phyloP scores from a whole-genome alignment of 2,329 filamentous ascomycete species.

The Eutypella sp. region DNA sequence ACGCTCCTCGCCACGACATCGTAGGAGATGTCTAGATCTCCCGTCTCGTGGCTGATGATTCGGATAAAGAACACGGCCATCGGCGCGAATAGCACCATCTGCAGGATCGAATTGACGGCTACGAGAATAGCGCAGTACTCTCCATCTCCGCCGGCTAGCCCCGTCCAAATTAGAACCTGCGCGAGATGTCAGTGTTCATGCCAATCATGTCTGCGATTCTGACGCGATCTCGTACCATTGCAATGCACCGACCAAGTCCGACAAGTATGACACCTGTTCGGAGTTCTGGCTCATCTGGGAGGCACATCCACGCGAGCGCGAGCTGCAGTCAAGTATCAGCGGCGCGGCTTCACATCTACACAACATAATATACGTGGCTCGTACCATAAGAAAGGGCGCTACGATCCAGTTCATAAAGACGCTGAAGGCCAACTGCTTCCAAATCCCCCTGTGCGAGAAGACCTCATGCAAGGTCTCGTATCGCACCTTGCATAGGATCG shows the following conservation, averaged over 20 bases:
- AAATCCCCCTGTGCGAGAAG: slow-evolving; percentile 57
- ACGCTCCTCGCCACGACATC: slow-evolving; percentile 71
- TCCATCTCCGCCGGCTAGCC: slow-evolving; percentile 66
- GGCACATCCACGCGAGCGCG: slow-evolving; percentile 62
- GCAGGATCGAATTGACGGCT: slow-evolving; percentile 68
- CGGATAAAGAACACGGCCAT: slow-evolving; percentile 65
- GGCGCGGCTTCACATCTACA: background rate
- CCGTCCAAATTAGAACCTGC: slow-evolving; percentile 66
- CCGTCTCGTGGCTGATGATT: slow-evolving; percentile 52
- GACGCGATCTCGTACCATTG: slow-evolving; percentile 57
- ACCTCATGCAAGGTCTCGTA: slow-evolving; percentile 70
- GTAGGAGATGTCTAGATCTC: slow-evolving; percentile 46
- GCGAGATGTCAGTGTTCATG: background rate
- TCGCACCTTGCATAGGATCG: slow-evolving; percentile 80
- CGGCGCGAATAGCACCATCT: slow-evolving; percentile 69
- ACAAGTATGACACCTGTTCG: slow-evolving; percentile 73
- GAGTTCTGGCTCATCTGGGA: slow-evolving; percentile 53
- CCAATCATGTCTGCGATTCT: background rate
- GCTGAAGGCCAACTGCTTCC: slow-evolving; percentile 76
- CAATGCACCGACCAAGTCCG: slow-evolving; percentile 79
- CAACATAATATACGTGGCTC: slow-evolving; percentile 4
- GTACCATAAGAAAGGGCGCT: slow-evolving; percentile 76
- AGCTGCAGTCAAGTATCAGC: slow-evolving; percentile 36
- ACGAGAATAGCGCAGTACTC: slow-evolving; percentile 83
- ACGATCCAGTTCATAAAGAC: slow-evolving; percentile 78